Base-by-base conservation (phyloP, 331 rosid genomes). In the Cucumis variabilis region DNA sequence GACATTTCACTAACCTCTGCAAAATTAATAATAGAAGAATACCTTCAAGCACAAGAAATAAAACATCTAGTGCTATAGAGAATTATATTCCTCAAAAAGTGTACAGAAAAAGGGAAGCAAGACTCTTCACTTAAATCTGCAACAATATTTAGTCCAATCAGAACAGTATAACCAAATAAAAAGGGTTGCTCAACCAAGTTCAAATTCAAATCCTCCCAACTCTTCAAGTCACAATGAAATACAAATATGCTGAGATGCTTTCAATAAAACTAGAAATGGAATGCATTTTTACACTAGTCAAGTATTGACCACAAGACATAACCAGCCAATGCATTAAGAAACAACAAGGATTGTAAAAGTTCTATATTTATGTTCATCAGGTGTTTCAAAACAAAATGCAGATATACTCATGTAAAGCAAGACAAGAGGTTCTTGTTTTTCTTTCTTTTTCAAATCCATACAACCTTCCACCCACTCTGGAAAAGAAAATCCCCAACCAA, bases 1-100 rank as follows among this genome's bases (percentile, higher is more conserved):
- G 88, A 86, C 84, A 86, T 76, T 63, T 60, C 66, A 86, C 88
- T 74, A 68, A 76, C 88, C 88, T 86, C 88, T 86, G 88, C 85
- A 76, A 44, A 60, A 44, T 86, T 76, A 50, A 50, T 70, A 14
- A 63, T 63, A 63, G 67, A 77, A 84, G 50, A 81, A 81, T 46
- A 23, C 21, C 33, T 24, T 19, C 73, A 68, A 19, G 73, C 19
- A 68, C 33, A 68, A 68, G 37, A 13, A 68, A 55, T 21, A 30
- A 20, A 23, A 15, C 86, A 37, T 13, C 24, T 16, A 55, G 48
- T 81, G 85, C 16, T 75, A 21, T 19, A 75, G 2, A 19, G 58
- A 75, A 75, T 44, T 24, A 44, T 37, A 76, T 76, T 46, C 30
- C 46, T 74, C 55, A 74, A 6, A 21, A 74, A 74, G 16, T 9